Percentiles rank a stretch among this genome's conserved stretches.
These are phyloP conservation scores for Termitomyces sp. DNA, from an alignment of 768 basidiomycete genomes.

Conservation along the genomic window DNA sequence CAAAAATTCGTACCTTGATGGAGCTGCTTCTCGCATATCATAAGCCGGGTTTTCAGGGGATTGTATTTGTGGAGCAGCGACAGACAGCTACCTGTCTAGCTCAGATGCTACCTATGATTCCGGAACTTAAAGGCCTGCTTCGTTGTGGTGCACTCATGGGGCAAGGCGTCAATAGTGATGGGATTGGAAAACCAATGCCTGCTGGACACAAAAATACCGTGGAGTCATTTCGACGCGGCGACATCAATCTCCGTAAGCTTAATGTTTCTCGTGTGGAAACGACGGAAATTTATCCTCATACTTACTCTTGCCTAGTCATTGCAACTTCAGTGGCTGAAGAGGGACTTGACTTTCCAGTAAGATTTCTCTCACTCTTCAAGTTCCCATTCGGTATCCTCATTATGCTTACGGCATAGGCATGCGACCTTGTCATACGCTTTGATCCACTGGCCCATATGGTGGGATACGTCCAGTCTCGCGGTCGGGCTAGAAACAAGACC, in stretches of 20 bases:
- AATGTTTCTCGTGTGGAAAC: neutral
- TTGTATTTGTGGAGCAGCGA: constrained; percentile 86
- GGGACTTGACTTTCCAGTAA: constrained; percentile 84
- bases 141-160: constrained; percentile 70
- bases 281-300: neutral
- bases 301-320: constrained; percentile 47
- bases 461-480: constrained; percentile 87
- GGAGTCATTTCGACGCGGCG: constrained; percentile 59
- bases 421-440: constrained; percentile 85
- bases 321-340: constrained; percentile 91
- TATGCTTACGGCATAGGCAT: constrained; percentile 51
- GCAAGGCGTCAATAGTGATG: constrained; percentile 51
- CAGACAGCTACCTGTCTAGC: constrained; percentile 74
- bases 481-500: constrained; percentile 72
- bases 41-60: constrained; percentile 66
- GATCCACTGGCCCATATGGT: constrained; percentile 81
- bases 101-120: constrained; percentile 58
- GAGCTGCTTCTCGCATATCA: constrained; percentile 57
- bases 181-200: constrained; percentile 36
- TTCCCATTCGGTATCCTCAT: neutral
- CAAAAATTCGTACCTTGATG: constrained; percentile 65
- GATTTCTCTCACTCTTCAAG: neutral
- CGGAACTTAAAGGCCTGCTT: constrained; percentile 56
- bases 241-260: constrained; percentile 66
- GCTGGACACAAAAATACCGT: constrained; percentile 60